Conservation (phyloP, 1,139 yeast genomes). For the Kurtzmaniella quercitrusa region DNA sequence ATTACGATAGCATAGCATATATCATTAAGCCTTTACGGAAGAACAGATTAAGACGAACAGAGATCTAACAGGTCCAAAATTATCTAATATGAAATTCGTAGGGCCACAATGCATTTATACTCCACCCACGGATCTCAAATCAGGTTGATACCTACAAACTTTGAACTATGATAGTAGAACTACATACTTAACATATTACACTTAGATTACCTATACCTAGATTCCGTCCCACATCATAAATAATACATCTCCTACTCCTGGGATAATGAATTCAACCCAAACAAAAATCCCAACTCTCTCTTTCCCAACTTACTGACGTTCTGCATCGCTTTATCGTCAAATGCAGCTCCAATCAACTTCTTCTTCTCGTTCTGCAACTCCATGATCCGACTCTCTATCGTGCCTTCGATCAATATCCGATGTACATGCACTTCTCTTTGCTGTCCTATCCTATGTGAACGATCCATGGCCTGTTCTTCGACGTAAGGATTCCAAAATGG, state of each 20-base stretch:
- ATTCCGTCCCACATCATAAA: no score
- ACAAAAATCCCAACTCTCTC: constrained; percentile 71
- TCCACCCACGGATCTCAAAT: no score
- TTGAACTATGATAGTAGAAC: no score
- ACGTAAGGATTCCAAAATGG: constrained; percentile 98
- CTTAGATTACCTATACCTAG: no score
- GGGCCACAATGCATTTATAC: no score
- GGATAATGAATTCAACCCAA: constrained; percentile 55
- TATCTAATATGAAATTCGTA: background rate
- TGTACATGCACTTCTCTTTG: constrained; percentile 69
- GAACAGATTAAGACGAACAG: background rate
- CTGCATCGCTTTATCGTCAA: constrained; percentile 67
- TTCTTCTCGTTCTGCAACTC: constrained; percentile 71
- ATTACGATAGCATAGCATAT: constrained; percentile 15
- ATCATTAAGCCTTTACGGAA: no score
- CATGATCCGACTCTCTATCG: constrained; percentile 85
- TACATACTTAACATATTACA: no score
- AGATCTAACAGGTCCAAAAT: constrained; percentile 7
- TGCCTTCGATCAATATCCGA: constrained; percentile 56
- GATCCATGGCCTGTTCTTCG: constrained; percentile 93
- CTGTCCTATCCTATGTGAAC: constrained; percentile 94
- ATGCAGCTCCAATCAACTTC: constrained; percentile 71
- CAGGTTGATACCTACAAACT: no score
- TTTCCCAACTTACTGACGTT: constrained; percentile 62
- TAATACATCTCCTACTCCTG: no score